Evolutionary conservation across 169 alveolate genomes (phyloP).

Genomic region (Pseudocohnilembus persalinus): DNA sequence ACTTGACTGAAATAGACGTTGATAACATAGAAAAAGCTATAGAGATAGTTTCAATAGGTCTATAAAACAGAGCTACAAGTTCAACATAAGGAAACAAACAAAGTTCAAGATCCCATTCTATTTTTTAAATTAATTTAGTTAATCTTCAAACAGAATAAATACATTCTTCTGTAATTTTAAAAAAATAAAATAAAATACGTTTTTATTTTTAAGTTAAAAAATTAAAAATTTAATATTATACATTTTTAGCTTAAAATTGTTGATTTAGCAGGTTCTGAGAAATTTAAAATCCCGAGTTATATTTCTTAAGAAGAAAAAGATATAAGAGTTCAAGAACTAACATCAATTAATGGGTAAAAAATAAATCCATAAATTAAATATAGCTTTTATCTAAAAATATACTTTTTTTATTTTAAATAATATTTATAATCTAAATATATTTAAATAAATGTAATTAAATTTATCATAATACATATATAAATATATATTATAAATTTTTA

Average conservation of each 20-base stretch:
- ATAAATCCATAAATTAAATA: too few relatives aligned
- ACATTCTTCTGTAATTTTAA: not conserved
- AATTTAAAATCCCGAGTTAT: slow-evolving; percentile 45
- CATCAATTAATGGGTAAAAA: slow-evolving; percentile 52
- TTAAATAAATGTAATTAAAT: too few relatives aligned
- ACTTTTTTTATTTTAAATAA: too few relatives aligned
- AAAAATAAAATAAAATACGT: not conserved
- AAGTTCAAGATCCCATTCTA: slow-evolving; percentile 62
- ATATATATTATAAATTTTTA: too few relatives aligned
- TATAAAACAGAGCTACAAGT: slow-evolving; percentile 51
- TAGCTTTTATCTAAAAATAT: too few relatives aligned
- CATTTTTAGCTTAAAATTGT: slow-evolving; percentile 56
- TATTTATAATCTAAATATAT: too few relatives aligned
- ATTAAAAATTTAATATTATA: too few relatives aligned
- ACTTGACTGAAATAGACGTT: slow-evolving; percentile 24
- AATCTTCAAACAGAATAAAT: not conserved
- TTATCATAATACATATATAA: too few relatives aligned
- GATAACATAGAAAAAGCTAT: slow-evolving; percentile 50
- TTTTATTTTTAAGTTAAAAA: too few relatives aligned
- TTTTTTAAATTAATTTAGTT: slow-evolving; percentile 48
- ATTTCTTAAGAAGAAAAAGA: slow-evolving; percentile 45
- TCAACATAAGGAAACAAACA: slow-evolving; percentile 47
- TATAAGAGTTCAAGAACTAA: slow-evolving; percentile 48
- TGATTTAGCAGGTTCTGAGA: slow-evolving; percentile 76
- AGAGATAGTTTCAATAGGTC: slow-evolving; percentile 51